Percentiles rank a stretch among this genome's conserved stretches.
phyloP scores from a whole-genome alignment of 1,284 basidiomycete species.

The Boletus hoseneyae region DNA sequence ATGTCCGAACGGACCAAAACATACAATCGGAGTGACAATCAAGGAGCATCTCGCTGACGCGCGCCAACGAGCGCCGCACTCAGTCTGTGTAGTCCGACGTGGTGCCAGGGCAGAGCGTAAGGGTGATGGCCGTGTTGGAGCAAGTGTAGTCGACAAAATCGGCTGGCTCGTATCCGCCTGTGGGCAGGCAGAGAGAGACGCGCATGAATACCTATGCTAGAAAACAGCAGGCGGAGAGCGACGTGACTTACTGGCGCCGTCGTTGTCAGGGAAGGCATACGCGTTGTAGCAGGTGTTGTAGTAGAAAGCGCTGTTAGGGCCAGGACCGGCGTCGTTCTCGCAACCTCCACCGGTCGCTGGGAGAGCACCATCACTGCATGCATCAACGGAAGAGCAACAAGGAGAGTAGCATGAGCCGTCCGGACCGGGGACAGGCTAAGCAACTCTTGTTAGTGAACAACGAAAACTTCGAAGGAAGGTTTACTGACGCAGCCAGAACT shows the following conservation, averaged over 20 bases:
- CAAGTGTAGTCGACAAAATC: constrained; percentile 24
- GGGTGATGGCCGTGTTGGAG: constrained; percentile 29
- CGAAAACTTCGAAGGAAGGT: neutral
- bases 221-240: neutral
- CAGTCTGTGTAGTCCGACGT: constrained; percentile 21
- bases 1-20: no score
- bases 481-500: constrained; percentile 12
- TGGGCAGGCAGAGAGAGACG: no score
- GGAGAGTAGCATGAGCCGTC: constrained; percentile 22
- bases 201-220: neutral
- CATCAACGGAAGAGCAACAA: constrained; percentile 21
- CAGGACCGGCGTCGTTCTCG: constrained; percentile 19
- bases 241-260: constrained; percentile 10
- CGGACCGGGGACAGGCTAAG: constrained; percentile 25
- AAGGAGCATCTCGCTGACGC: no score
- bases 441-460: constrained; percentile 7
- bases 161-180: constrained; percentile 1
- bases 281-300: constrained; percentile 24
- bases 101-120: constrained; percentile 33
- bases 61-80: no score
- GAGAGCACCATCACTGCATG: constrained; percentile 23
- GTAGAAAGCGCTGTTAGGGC: constrained; percentile 25
- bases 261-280: constrained; percentile 28
- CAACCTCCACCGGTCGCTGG: constrained; percentile 25
- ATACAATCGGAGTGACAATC: no score